Percentiles rank a stretch among this genome's conserved stretches.
These are phyloP conservation scores for Suhomyces faveliae DNA, from an alignment of 805 yeast genomes.

Conservation along the genomic window DNA sequence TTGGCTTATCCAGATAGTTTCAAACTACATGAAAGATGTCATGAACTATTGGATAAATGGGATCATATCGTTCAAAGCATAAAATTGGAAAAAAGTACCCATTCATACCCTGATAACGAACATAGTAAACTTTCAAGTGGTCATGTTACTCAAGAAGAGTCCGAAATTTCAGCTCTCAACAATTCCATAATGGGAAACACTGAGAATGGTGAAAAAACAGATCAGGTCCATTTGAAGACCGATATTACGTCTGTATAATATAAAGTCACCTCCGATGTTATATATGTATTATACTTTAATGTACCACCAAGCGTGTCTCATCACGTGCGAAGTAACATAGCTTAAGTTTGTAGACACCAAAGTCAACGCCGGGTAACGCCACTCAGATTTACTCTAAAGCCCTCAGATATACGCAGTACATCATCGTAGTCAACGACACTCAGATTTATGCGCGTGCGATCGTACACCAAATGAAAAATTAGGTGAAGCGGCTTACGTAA, in stretches of 20 bases:
- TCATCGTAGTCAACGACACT: neutral
- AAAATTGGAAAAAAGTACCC: slow-evolving; percentile 27
- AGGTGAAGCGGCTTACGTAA: slow-evolving; percentile 2
- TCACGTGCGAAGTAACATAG: neutral
- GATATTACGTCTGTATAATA: slow-evolving; percentile 2
- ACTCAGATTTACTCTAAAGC: slow-evolving; percentile 3
- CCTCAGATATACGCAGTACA: slow-evolving; percentile 3
- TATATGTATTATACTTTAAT: slow-evolving; percentile 1
- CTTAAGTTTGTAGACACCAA: neutral
- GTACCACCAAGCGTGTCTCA: neutral
- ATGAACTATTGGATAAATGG: slow-evolving; percentile 44
- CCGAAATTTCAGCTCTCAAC: slow-evolving; percentile 13
- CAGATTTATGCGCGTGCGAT: neutral
- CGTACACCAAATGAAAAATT: neutral
- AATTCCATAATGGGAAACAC: slow-evolving; percentile 8
- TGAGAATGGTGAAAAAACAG: slow-evolving; percentile 2
- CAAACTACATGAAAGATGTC: slow-evolving; percentile 46
- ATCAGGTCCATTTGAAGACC: neutral
- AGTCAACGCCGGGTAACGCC: slow-evolving; percentile 7
- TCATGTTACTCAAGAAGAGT: slow-evolving; percentile 12
- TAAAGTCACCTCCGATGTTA: neutral
- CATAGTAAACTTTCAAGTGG: slow-evolving; percentile 5
- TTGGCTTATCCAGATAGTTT: slow-evolving; percentile 44
- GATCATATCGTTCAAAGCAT: slow-evolving; percentile 33
- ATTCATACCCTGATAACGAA: slow-evolving; percentile 2